Percentiles rank a stretch among this genome's conserved stretches.
These are phyloP conservation scores for Phycomyces nitens DNA, from an alignment of 192 early-diverging fungal species.

Conservation along the genomic window DNA sequence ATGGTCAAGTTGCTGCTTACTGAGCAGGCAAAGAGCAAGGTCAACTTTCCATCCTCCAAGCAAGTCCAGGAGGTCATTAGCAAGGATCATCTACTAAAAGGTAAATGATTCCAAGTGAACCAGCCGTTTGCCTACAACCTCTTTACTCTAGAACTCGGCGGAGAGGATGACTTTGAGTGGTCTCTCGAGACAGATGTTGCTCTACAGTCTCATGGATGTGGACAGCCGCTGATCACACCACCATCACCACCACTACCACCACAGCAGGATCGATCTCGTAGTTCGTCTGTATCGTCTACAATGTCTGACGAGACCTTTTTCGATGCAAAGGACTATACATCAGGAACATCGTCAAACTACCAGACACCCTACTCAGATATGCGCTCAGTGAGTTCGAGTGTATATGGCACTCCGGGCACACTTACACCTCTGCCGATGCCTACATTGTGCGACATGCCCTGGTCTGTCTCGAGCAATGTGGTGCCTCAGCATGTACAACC, in stretches of 20 bases:
- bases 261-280: not conserved
- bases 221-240: not conserved
- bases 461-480: not conserved
- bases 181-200: constrained; percentile 11
- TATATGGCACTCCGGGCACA: constrained; percentile 8
- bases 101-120: too few relatives aligned
- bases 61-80: constrained; percentile 28
- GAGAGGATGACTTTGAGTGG: constrained; percentile 24
- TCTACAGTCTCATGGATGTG: constrained; percentile 21
- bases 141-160: constrained; percentile 29
- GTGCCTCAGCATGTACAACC: not conserved
- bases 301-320: constrained; percentile 10
- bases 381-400: not conserved
- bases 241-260: not conserved
- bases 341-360: not conserved
- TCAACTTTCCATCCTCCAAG: constrained; percentile 30
- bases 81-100: constrained; percentile 29
- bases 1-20: constrained; percentile 36
- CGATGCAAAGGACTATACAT: constrained; percentile 7
- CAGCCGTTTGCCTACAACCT: too few relatives aligned
- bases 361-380: not conserved
- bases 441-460: not conserved
- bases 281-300: constrained; percentile 6
- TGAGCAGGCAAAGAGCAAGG: constrained; percentile 31
- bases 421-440: constrained; percentile 2